A percentile compares a stretch with the other conserved stretches of the same genome.
phyloP scores from a whole-genome alignment of 2,329 filamentous ascomycete genomes.

The Metarhizium robertsii region DNA sequence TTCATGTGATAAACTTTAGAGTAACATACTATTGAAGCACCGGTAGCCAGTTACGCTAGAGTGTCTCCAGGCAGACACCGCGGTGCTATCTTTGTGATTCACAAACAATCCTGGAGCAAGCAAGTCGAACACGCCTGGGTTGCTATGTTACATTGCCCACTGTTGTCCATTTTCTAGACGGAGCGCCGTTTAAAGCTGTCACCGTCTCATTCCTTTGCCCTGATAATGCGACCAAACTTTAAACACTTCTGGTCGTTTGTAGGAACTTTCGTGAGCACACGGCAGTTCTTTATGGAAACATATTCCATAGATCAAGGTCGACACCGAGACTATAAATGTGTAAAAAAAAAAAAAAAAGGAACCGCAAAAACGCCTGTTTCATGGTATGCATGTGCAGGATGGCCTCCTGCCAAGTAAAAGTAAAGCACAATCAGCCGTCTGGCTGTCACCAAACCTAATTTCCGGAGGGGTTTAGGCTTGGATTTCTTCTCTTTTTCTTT shows the following conservation, averaged over 20 bases:
- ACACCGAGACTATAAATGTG: neutral
- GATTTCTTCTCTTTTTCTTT: neutral
- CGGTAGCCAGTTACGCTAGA: neutral
- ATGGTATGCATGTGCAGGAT: slow-evolving; percentile 1
- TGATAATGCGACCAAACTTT: no score
- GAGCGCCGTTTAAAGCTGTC: neutral
- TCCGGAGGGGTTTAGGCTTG: neutral
- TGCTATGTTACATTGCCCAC: neutral
- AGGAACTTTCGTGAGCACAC: no score
- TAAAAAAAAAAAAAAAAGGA: neutral
- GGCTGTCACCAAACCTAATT: neutral
- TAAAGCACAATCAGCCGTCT: neutral
- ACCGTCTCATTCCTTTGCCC: neutral
- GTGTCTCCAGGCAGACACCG: no score
- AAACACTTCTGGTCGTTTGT: no score
- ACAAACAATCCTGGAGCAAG: no score
- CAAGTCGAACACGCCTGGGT: neutral
- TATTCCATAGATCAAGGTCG: neutral
- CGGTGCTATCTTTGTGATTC: neutral
- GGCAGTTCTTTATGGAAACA: neutral
- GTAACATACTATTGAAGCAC: neutral
- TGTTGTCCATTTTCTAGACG: neutral
- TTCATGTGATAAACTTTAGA: neutral
- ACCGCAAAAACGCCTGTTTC: slow-evolving; percentile 3
- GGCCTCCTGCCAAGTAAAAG: slow-evolving; percentile 10